A percentile compares a stretch with the other conserved stretches of the same genome.
phyloP scores from a whole-genome alignment of 2,329 filamentous ascomycete species.

The Clarireedia hainanense region DNA sequence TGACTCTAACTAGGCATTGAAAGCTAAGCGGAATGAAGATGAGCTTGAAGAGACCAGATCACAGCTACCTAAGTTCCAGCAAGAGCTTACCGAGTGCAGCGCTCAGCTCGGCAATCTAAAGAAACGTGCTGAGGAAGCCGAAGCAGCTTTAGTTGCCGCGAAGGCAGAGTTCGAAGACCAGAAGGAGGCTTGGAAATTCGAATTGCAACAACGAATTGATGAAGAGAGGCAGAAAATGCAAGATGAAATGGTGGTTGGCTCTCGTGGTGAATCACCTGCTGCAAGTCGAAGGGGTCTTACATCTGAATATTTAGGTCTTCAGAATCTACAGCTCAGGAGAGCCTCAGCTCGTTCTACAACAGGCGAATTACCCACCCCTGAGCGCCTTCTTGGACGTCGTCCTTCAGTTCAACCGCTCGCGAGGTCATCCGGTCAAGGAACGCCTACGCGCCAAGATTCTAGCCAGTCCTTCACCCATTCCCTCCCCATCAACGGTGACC shows the following conservation, averaged over 20 bases:
- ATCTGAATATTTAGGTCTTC: conserved; percentile 30
- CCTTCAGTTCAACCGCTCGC: conserved; percentile 21
- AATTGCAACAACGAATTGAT: conserved; percentile 50
- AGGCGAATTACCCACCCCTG: conserved; percentile 20
- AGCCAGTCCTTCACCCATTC: conserved; percentile 17
- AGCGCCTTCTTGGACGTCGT: conserved; percentile 19
- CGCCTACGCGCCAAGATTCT: conserved; percentile 28
- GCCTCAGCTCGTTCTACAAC: conserved; percentile 24
- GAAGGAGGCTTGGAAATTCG: conserved; percentile 49
- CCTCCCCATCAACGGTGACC: neutral
- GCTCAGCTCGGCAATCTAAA: conserved; percentile 54
- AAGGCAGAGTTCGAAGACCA: conserved; percentile 49
- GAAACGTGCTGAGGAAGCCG: conserved; percentile 55
- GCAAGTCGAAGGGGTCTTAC: conserved; percentile 27
- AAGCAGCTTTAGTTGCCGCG: conserved; percentile 54
- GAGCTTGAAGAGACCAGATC: conserved; percentile 67
- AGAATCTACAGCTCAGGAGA: conserved; percentile 29
- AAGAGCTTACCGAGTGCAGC: conserved; percentile 54
- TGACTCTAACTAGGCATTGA: conserved; percentile 49
- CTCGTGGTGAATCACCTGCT: conserved; percentile 25
- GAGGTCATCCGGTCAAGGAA: conserved; percentile 24
- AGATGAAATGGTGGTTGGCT: conserved; percentile 32
- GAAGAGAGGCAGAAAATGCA: conserved; percentile 57
- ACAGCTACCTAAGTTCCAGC: conserved; percentile 54
- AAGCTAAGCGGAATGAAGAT: conserved; percentile 58